These are phyloP conservation scores for Halteria grandinella DNA, from an alignment of 73 alveolate species.

Conservation along the genomic window DNA sequence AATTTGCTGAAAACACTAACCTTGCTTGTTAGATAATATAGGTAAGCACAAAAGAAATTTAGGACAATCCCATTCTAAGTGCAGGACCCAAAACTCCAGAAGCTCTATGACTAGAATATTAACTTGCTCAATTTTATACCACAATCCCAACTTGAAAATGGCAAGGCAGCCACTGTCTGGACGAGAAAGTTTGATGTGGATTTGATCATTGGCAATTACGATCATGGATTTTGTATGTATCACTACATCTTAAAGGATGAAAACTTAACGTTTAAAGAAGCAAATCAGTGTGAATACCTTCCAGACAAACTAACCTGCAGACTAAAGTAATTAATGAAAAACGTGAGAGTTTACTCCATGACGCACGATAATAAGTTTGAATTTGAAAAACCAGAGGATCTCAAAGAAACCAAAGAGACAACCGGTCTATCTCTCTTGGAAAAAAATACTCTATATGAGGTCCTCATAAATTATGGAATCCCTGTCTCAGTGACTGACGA, in stretches of 20 bases:
- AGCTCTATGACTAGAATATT: too few relatives aligned
- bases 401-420: neutral
- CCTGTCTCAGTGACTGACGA: neutral
- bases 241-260: neutral
- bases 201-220: neutral
- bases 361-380: neutral
- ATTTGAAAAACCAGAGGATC: constrained; percentile 4
- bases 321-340: neutral
- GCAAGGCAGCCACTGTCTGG: constrained; percentile 3
- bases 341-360: neutral
- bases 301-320: neutral
- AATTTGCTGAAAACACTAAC: too few relatives aligned
- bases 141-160: neutral
- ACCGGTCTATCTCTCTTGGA: constrained; percentile 1
- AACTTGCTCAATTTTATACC: neutral
- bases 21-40: too few relatives aligned
- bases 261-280: neutral
- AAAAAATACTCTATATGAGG: neutral
- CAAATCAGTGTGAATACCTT: neutral
- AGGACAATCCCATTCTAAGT: too few relatives aligned
- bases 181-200: constrained; percentile 1
- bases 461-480: neutral
- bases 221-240: constrained; percentile 10
- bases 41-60: too few relatives aligned
- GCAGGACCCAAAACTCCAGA: too few relatives aligned